phyloP scores from a whole-genome alignment of 495 filamentous ascomycete species.

The Aspergillus affinis region DNA sequence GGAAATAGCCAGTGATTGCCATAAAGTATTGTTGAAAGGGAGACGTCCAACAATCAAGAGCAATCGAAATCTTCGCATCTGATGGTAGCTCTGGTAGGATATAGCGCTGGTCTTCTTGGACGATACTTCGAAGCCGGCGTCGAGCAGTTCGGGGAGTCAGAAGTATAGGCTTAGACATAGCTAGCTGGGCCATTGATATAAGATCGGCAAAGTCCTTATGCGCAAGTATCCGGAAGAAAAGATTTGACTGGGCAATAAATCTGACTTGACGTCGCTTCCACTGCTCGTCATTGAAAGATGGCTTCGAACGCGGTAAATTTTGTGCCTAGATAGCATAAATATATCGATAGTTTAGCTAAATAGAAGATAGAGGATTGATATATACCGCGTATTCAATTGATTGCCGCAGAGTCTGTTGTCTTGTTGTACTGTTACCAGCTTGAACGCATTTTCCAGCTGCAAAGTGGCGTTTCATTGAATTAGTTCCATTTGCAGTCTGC shows the following conservation, averaged over 20 bases:
- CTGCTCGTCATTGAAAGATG: background rate
- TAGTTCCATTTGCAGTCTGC: background rate
- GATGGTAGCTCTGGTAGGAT: background rate
- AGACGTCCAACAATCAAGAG: slow-evolving; percentile 19
- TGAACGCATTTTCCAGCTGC: background rate
- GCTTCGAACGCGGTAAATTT: background rate
- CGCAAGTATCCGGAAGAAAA: background rate
- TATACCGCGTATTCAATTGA: slow-evolving; percentile 1
- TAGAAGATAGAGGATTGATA: background rate
- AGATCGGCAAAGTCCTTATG: background rate
- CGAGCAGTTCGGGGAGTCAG: slow-evolving; percentile 5
- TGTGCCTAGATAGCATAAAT: background rate
- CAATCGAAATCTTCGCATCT: slow-evolving; percentile 18
- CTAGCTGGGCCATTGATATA: slow-evolving; percentile 3
- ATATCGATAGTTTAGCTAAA: background rate
- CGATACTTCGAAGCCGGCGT: background rate
- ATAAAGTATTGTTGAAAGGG: slow-evolving; percentile 21
- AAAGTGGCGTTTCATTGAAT: slow-evolving; percentile 2
- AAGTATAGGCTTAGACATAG: background rate
- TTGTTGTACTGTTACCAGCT: background rate
- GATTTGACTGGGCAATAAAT: background rate
- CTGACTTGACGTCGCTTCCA: background rate
- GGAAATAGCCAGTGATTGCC: slow-evolving; percentile 23
- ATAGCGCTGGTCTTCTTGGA: background rate
- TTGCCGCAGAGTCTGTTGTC: background rate